Conservation (phyloP, 2,329 filamentous ascomycete species). For the Cercospora sesami region DNA sequence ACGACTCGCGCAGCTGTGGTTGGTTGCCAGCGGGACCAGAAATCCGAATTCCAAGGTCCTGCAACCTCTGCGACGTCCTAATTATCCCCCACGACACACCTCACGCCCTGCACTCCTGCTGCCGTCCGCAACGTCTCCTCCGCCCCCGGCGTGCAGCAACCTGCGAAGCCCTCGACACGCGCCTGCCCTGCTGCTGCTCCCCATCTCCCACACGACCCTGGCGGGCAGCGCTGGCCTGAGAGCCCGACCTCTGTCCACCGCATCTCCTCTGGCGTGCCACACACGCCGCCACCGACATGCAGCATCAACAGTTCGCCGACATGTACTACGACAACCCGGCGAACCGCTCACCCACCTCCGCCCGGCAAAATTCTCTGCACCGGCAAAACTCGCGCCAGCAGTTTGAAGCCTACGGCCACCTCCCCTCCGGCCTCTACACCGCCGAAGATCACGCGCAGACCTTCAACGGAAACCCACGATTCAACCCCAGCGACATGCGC, state of each 20-base stretch:
- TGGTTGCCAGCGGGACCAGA: neutral
- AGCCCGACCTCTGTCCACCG: constrained; percentile 5
- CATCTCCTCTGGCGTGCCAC: constrained; percentile 15
- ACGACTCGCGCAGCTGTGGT: neutral
- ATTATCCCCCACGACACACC: neutral
- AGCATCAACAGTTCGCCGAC: constrained; percentile 48
- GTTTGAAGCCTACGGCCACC: constrained; percentile 70
- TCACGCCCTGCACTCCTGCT: constrained; percentile 1
- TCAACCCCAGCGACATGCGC: constrained; percentile 55
- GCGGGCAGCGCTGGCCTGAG: neutral
- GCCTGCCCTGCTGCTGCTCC: neutral
- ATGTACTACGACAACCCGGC: constrained; percentile 72
- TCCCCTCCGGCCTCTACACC: constrained; percentile 67
- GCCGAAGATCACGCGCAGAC: constrained; percentile 63
- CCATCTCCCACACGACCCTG: neutral
- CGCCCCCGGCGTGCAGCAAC: neutral
- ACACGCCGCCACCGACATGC: constrained; percentile 22
- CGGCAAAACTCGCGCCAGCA: constrained; percentile 70
- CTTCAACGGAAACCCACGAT: constrained; percentile 53
- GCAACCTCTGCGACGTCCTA: neutral
- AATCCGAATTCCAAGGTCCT: neutral
- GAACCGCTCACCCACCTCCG: constrained; percentile 69
- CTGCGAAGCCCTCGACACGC: neutral
- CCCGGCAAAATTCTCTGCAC: constrained; percentile 64
- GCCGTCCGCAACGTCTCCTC: neutral